Evolutionary conservation across 2,329 filamentous ascomycete species (phyloP).

Genomic region (Pseudogymnoascus sp.): DNA sequence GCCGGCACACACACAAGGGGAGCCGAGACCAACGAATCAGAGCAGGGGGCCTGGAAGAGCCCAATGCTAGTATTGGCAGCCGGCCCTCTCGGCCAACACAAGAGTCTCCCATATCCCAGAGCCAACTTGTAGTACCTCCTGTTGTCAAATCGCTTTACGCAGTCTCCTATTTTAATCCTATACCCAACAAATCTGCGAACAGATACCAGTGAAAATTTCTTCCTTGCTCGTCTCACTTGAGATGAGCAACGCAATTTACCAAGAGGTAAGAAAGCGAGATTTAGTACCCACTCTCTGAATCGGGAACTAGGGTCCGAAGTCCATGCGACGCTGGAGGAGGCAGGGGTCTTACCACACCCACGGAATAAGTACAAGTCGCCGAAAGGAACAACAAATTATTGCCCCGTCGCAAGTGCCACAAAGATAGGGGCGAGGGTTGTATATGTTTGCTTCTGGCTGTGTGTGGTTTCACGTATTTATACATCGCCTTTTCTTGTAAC

Average conservation of each 20-base stretch:
- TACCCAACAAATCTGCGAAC: not conserved
- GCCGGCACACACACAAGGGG: not conserved
- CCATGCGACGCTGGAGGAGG: constrained; percentile 3
- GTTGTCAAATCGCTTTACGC: constrained; percentile 3
- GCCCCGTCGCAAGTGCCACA: not conserved
- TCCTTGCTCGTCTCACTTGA: constrained; percentile 6
- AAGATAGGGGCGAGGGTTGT: not conserved
- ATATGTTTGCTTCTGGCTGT: not conserved
- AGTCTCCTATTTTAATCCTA: constrained; percentile 5
- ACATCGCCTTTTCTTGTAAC: not conserved
- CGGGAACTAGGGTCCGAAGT: constrained; percentile 7
- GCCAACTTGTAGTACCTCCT: not conserved
- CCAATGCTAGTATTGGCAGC: not conserved
- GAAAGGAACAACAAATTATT: constrained; percentile 6
- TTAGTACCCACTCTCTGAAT: constrained; percentile 7
- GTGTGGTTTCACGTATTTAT: constrained; percentile 3
- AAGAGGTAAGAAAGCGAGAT: constrained; percentile 6
- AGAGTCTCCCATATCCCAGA: not conserved
- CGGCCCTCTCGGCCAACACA: constrained; percentile 4
- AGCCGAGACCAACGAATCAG: not conserved
- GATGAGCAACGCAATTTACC: constrained; percentile 7
- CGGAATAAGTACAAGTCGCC: constrained; percentile 3
- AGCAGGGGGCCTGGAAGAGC: not conserved
- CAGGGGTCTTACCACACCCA: constrained; percentile 4
- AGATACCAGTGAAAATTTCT: constrained; percentile 8